Percentiles rank a stretch among this genome's conserved stretches.
phyloP scores from a whole-genome alignment of 805 yeast genomes.

The Kodamaea hsintzibuensis region DNA sequence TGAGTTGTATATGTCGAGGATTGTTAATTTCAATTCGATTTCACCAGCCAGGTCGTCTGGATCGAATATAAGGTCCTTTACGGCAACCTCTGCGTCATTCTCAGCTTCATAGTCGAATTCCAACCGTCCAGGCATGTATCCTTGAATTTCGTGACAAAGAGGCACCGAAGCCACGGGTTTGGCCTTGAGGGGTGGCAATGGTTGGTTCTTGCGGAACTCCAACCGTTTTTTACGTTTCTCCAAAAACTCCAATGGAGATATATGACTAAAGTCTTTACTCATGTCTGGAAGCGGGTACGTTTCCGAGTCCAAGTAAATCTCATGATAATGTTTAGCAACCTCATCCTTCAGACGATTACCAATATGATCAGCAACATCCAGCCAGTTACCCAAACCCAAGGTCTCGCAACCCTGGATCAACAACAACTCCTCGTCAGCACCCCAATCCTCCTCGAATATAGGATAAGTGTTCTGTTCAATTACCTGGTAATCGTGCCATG shows the following conservation, averaged over 20 bases:
- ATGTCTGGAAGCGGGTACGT: conserved; percentile 90
- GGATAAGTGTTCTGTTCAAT: conserved; percentile 96
- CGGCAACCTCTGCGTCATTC: conserved; percentile 92
- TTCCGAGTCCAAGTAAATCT: conserved; percentile 64
- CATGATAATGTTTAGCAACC: conserved; percentile 78
- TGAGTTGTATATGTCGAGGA: conserved; percentile 86
- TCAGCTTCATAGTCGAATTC: conserved; percentile 97
- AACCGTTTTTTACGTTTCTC: conserved; percentile 66
- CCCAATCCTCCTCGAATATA: conserved; percentile 88
- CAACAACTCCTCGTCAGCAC: conserved; percentile 94
- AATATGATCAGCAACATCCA: conserved; percentile 93
- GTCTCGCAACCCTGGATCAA: conserved; percentile 91
- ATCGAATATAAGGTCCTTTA: conserved; percentile 94
- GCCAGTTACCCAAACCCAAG: conserved; percentile 95
- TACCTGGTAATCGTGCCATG: conserved; percentile 89
- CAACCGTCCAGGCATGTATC: conserved; percentile 97
- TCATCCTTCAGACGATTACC: conserved; percentile 93
- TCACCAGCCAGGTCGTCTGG: conserved; percentile 88
- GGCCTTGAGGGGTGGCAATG: conserved; percentile 78
- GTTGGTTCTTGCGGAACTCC: conserved; percentile 68
- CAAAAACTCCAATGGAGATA: conserved; percentile 69
- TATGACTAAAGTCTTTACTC: conserved; percentile 60
- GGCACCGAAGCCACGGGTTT: conserved; percentile 94
- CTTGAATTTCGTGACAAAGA: conserved; percentile 94
- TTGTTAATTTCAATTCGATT: conserved; percentile 83